Conservation (phyloP, 1,284 basidiomycete species). For the Phlebopus sp. region DNA sequence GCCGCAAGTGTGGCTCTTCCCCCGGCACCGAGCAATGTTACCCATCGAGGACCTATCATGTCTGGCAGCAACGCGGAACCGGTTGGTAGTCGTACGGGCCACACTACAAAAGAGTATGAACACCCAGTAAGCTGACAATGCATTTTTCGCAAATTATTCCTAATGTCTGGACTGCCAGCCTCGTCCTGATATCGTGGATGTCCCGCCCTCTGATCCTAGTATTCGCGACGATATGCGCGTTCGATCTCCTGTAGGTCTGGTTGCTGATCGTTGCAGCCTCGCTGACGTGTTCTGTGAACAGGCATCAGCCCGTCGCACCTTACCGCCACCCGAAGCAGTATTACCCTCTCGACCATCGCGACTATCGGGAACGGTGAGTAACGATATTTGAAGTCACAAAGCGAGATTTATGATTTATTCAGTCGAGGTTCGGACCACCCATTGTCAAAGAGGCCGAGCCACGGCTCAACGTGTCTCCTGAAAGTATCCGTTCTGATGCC, state of each 20-base stretch:
- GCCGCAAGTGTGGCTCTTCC: constrained; percentile 4
- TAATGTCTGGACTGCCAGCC: constrained; percentile 16
- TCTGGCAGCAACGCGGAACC: constrained; percentile 24
- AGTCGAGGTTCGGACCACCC: constrained; percentile 35
- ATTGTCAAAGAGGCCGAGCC: constrained; percentile 22
- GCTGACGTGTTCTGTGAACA: constrained; percentile 14
- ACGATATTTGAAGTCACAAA: background rate
- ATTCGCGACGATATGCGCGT: constrained; percentile 10
- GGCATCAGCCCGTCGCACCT: constrained; percentile 5
- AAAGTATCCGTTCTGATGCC: constrained; percentile 14
- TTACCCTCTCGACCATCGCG: constrained; percentile 18
- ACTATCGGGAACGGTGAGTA: constrained; percentile 18
- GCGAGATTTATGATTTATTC: background rate
- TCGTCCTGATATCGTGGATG: constrained; percentile 7
- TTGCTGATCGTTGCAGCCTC: background rate
- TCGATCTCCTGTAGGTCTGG: constrained; percentile 18
- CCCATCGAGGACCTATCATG: constrained; percentile 1
- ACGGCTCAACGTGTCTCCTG: constrained; percentile 13
- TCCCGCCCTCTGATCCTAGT: constrained; percentile 4
- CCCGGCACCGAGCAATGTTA: background rate
- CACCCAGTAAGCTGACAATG: constrained; percentile 16
- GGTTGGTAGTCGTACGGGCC: constrained; percentile 16
- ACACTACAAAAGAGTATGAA: constrained; percentile 19
- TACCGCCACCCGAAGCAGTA: constrained; percentile 13
- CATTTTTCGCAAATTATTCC: background rate